phyloP scores from a whole-genome alignment of 768 basidiomycete species.

The Boletus insuetus region DNA sequence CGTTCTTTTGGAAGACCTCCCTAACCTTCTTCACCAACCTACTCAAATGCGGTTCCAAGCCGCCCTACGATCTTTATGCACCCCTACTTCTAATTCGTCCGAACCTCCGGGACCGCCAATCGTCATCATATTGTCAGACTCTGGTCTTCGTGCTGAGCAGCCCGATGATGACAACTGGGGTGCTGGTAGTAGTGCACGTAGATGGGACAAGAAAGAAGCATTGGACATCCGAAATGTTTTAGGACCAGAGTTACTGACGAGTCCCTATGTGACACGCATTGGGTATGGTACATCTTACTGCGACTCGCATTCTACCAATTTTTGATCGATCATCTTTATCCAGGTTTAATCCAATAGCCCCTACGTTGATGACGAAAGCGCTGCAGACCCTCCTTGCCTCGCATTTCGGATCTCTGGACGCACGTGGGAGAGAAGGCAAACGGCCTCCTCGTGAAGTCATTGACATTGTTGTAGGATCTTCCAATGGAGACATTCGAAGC shows the following conservation, averaged over 20 bases:
- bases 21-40: constrained; percentile 76
- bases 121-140: constrained; percentile 80
- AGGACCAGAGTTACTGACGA: constrained; percentile 62
- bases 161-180: constrained; percentile 49
- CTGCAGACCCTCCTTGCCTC: constrained; percentile 55
- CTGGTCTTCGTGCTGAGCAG: constrained; percentile 71
- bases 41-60: constrained; percentile 74
- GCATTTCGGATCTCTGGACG: constrained; percentile 41
- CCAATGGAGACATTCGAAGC: constrained; percentile 90
- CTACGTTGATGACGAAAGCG: constrained; percentile 79
- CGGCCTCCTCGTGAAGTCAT: constrained; percentile 63
- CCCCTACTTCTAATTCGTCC: constrained; percentile 21
- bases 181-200: constrained; percentile 36
- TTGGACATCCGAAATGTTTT: constrained; percentile 70
- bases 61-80: constrained; percentile 55
- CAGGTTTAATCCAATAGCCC: constrained; percentile 92
- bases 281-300: constrained; percentile 45
- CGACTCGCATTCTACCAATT: not conserved
- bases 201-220: constrained; percentile 52
- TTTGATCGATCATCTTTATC: not conserved
- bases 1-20: constrained; percentile 86
- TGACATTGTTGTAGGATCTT: constrained; percentile 72
- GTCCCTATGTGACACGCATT: constrained; percentile 78
- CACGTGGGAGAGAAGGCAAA: constrained; percentile 13
- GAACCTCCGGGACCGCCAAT: constrained; percentile 50